Conservation (phyloP, 257 asterid genomes). For the Solanum chiquidenum region DNA sequence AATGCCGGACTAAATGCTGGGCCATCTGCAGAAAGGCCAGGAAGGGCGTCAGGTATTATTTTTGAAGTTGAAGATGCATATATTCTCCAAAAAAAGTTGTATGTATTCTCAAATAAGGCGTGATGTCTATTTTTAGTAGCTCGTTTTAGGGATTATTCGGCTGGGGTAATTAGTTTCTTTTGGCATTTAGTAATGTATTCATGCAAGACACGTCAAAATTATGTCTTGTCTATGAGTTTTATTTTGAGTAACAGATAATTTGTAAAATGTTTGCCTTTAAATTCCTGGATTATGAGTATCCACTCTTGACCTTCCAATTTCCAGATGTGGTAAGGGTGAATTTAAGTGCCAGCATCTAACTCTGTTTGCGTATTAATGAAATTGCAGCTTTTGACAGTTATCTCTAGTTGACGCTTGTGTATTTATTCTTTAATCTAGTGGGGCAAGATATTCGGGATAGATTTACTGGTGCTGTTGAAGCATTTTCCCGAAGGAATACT, state of each 20-base stretch:
- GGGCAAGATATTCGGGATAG: constrained; percentile 20
- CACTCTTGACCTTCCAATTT: neutral
- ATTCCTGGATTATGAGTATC: neutral
- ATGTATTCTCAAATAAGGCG: neutral
- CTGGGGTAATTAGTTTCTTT: neutral
- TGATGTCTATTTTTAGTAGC: neutral
- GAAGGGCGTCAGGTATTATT: constrained; percentile 6
- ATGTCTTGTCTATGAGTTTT: neutral
- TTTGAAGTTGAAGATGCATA: neutral
- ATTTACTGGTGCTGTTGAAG: constrained; percentile 21
- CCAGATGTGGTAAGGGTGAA: neutral
- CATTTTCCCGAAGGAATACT: constrained; percentile 16
- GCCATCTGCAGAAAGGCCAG: constrained; percentile 11
- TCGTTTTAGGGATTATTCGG: neutral
- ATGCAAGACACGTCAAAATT: neutral
- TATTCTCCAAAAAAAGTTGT: neutral
- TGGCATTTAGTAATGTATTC: neutral
- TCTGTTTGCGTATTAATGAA: neutral
- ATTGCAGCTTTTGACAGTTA: neutral
- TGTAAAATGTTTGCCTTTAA: neutral
- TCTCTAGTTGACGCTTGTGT: neutral
- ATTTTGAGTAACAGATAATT: neutral
- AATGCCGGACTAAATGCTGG: constrained; percentile 1
- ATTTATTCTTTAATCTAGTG: neutral
- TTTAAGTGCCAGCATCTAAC: neutral